Percentiles rank a stretch among this genome's conserved stretches.
phyloP scores from a whole-genome alignment of 495 filamentous ascomycete species.

The Letharia columbiana region DNA sequence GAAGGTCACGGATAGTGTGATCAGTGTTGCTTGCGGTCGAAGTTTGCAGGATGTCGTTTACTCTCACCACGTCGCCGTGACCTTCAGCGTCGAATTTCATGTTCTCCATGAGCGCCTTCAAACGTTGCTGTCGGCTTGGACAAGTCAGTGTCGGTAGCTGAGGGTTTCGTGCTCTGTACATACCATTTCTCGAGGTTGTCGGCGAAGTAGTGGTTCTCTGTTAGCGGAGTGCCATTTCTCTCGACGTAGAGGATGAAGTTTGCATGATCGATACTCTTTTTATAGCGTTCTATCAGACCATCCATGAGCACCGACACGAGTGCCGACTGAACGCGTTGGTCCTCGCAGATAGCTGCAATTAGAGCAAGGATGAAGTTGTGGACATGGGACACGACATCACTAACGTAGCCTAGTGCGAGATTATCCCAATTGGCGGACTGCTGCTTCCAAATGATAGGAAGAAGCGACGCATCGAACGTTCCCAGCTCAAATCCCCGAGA shows the following conservation, averaged over 20 bases:
- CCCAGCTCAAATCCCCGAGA: slow-evolving; percentile 36
- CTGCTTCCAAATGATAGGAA: slow-evolving; percentile 41
- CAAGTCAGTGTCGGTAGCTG: neutral
- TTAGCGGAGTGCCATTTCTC: slow-evolving; percentile 36
- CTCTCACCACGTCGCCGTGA: slow-evolving; percentile 19
- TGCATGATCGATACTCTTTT: slow-evolving; percentile 34
- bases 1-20: slow-evolving; percentile 43
- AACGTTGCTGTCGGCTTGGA: slow-evolving; percentile 23
- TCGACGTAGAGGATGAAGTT: slow-evolving; percentile 44
- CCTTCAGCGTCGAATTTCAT: neutral
- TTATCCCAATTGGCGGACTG: slow-evolving; percentile 47
- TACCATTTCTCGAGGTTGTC: slow-evolving; percentile 38
- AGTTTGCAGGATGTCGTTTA: slow-evolving; percentile 17
- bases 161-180: neutral
- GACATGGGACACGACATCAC: slow-evolving; percentile 37
- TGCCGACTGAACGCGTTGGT: slow-evolving; percentile 32
- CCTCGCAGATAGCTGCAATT: slow-evolving; percentile 32
- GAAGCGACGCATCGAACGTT: slow-evolving; percentile 34
- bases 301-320: slow-evolving; percentile 39
- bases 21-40: slow-evolving; percentile 32
- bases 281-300: slow-evolving; percentile 36
- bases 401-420: slow-evolving; percentile 41
- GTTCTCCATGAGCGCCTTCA: slow-evolving; percentile 22
- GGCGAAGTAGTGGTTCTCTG: slow-evolving; percentile 47
- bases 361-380: slow-evolving; percentile 39